Evolutionary conservation across 2,329 filamentous ascomycete genomes (phyloP), one percentile per base, ranked within the genome.

Genomic region (Diaporthe velutina): DNA sequence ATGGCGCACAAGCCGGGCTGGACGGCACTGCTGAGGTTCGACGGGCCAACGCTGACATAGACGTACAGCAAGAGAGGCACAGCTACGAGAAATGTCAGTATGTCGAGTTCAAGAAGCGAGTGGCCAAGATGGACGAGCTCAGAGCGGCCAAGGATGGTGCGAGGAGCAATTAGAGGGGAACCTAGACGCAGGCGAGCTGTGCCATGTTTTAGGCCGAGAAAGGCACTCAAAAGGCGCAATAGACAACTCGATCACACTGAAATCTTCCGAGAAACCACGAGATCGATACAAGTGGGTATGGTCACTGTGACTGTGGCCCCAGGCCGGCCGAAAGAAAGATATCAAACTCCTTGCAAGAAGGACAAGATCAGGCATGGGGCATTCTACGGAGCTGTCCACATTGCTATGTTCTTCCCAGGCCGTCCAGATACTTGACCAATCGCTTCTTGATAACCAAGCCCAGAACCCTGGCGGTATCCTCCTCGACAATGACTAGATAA

Each of bases 61-160:
- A 5, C 42, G 50, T 74, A 75, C 83, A 98, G 97, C 92, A 95
- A 84, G 97, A 99, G 89, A 90, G 97, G 88, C 97, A 99, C 87
- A 93, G 93, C 82, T 99, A 99, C 89, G 97, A 99, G 85, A 98
- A 98, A 86, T 99, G 97, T 91, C 97, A 99, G 83, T 99, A 99
- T 86, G 94, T 94, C 78, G 97, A 98, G 85, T 99, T 99, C 90
- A 98, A 98, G 92, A 95, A 96, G 90, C 93, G 97, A 75, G 97
- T 99, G 78, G 95, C 94, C 82, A 98, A 98, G 92, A 99, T 99
- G 97, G 92, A 98, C 81, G 96, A 99, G 88, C 87, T 99, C 82
- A 91, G 95, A 83, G 96, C 92, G 79, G 92, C 94, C 76, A 98
- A 97, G 90, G 91, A 87, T 75, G 95, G 95, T 76, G 92, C 90